phyloP scores from a whole-genome alignment of 1,284 basidiomycete species.

The Cerioporus squamosus region DNA sequence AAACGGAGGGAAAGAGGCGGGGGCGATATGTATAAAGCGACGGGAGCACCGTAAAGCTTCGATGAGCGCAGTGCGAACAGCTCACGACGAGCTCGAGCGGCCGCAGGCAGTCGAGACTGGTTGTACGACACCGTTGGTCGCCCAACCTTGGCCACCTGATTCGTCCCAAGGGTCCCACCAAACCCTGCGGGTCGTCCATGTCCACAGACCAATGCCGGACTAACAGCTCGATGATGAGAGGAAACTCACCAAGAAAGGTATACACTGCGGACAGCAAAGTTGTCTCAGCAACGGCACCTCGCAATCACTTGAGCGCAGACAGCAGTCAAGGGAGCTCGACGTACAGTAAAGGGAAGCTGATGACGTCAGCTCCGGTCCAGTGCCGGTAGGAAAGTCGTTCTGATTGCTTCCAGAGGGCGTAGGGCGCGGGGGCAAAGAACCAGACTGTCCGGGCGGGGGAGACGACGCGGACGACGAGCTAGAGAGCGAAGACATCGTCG shows the following conservation, averaged over 20 bases:
- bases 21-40: conserved; percentile 11
- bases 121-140: neutral
- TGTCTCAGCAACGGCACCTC: conserved; percentile 11
- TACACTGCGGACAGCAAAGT: conserved; percentile 33
- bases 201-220: neutral
- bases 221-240: neutral
- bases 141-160: conserved; percentile 8
- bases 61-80: conserved; percentile 12
- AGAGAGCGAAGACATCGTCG: conserved; percentile 9
- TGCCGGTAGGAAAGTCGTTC: conserved; percentile 8
- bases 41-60: neutral
- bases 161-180: conserved; percentile 7
- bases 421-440: neutral
- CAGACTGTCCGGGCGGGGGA: neutral
- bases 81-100: neutral
- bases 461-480: conserved; percentile 5
- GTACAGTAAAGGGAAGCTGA: conserved; percentile 31
- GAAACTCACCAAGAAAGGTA: conserved; percentile 38
- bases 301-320: conserved; percentile 9
- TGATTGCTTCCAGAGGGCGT: conserved; percentile 7
- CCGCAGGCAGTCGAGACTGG: conserved; percentile 10
- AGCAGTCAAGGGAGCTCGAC: conserved; percentile 10
- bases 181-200: conserved; percentile 9
- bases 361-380: conserved; percentile 21
- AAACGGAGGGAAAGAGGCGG: neutral